phyloP scores from a whole-genome alignment of 257 asterid species.

The Oldenlandia corymbosa region DNA sequence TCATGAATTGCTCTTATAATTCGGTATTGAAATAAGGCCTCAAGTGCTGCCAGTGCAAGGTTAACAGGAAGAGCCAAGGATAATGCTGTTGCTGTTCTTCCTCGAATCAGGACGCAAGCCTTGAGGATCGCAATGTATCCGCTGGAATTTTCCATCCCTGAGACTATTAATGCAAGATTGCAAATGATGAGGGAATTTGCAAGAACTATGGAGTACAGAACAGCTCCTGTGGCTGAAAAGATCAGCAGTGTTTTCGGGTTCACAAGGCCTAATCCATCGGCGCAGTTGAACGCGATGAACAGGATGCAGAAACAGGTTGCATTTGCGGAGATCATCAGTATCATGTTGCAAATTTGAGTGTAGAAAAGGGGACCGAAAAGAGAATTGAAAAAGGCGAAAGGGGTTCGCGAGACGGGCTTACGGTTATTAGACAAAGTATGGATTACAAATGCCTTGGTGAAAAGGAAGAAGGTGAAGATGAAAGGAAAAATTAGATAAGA shows the following conservation, averaged over 20 bases:
- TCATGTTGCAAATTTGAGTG: conserved; percentile 54
- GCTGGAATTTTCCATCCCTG: conserved; percentile 39
- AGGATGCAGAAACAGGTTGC: conserved; percentile 62
- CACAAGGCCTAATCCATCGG: conserved; percentile 31
- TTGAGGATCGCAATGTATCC: conserved; percentile 42
- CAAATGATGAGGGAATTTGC: conserved; percentile 54
- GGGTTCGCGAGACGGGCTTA: conserved; percentile 5
- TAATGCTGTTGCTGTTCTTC: conserved; percentile 49
- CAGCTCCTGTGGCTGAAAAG: conserved; percentile 46
- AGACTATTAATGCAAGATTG: conserved; percentile 36
- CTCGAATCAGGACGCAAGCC: conserved; percentile 44
- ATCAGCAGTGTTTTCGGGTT: conserved; percentile 30
- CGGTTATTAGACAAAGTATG: conserved; percentile 21
- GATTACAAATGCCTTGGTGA: conserved; percentile 47
- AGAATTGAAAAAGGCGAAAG: conserved; percentile 20
- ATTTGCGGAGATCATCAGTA: conserved; percentile 49
- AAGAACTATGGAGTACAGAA: conserved; percentile 52
- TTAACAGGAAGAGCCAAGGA: conserved; percentile 46
- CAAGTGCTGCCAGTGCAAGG: conserved; percentile 47
- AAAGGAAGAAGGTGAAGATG: conserved; percentile 59
- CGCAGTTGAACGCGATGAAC: conserved; percentile 28
- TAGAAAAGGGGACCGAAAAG: conserved; percentile 40
- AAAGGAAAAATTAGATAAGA: conserved; percentile 52
- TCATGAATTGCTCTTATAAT: conserved; percentile 30
- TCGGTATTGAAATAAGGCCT: conserved; percentile 64